Conservation (phyloP, 257 asterid species). For the Lavandula angustifolia region DNA sequence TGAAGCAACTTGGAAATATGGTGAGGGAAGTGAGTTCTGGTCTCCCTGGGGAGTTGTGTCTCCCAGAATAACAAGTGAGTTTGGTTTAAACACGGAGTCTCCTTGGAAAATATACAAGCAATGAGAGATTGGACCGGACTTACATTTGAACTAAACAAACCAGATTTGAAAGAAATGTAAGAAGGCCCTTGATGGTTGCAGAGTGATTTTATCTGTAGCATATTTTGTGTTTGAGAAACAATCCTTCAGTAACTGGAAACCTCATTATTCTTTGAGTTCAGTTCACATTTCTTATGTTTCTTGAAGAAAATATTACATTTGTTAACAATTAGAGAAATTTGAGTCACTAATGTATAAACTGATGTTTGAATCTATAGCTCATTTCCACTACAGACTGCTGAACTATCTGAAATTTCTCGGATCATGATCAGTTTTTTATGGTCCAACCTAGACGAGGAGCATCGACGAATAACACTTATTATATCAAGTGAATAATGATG, state of each 20-base stretch:
- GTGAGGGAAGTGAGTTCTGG: constrained; percentile 4
- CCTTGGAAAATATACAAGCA: no score
- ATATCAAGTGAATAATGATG: background rate
- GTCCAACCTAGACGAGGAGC: background rate
- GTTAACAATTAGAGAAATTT: background rate
- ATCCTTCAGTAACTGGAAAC: background rate
- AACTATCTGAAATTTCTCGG: background rate
- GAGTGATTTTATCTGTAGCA: background rate
- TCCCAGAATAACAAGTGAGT: no score
- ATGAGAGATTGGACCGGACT: no score
- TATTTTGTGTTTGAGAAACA: background rate
- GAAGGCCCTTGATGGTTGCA: background rate
- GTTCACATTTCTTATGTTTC: background rate
- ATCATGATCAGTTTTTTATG: background rate
- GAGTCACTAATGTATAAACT: background rate
- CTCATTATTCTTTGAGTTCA: background rate
- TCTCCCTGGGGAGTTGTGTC: background rate
- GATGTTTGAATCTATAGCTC: background rate
- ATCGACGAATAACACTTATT: background rate
- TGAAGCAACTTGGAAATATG: background rate
- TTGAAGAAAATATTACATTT: background rate
- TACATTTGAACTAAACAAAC: no score
- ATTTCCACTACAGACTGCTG: background rate
- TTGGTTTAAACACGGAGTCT: no score
- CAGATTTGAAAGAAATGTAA: background rate